Percentiles rank a stretch among this genome's conserved stretches.
Conservation (phyloP, 371 early-diverging fungal genomes). For the Syncephalastrum sp. region DNA sequence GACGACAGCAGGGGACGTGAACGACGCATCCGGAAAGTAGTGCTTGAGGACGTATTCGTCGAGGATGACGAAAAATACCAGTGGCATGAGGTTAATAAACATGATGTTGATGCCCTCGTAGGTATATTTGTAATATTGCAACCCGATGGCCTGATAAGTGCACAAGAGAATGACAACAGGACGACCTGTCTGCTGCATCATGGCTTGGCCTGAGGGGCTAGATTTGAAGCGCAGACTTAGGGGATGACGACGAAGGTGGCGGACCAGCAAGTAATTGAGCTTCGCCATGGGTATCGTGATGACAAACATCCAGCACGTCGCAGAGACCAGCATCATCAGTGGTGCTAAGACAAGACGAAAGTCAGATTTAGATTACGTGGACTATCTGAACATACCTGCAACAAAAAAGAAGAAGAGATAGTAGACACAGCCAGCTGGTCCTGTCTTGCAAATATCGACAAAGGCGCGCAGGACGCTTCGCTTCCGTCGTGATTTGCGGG, state of each 20-base stretch:
- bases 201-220: slow-evolving; percentile 16
- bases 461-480: slow-evolving; percentile 19
- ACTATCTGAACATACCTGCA: slow-evolving; percentile 36
- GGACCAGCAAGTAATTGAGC: slow-evolving; percentile 74
- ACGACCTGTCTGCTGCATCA: slow-evolving; percentile 16
- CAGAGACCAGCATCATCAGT: slow-evolving; percentile 71
- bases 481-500: slow-evolving; percentile 9
- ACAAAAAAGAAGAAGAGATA: slow-evolving; percentile 51
- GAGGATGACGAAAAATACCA: slow-evolving; percentile 77
- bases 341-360: slow-evolving; percentile 56
- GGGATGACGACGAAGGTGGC: slow-evolving; percentile 80
- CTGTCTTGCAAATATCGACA: slow-evolving; percentile 31
- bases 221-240: slow-evolving; percentile 44
- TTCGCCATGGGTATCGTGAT: slow-evolving; percentile 95
- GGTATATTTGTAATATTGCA: slow-evolving; percentile 91
- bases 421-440: slow-evolving; percentile 69
- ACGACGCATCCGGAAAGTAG: slow-evolving; percentile 42
- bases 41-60: slow-evolving; percentile 79
- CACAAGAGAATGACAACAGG: slow-evolving; percentile 70
- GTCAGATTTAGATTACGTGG: not conserved
- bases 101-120: slow-evolving; percentile 95
- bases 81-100: slow-evolving; percentile 87
- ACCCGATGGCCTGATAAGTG: slow-evolving; percentile 77
- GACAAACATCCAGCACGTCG: slow-evolving; percentile 85
- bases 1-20: slow-evolving; percentile 67